A percentile compares a stretch with the other conserved stretches of the same genome.
Conservation (phyloP, 176 grass and related monocot species). For the Cenchrus fungigraminus region DNA sequence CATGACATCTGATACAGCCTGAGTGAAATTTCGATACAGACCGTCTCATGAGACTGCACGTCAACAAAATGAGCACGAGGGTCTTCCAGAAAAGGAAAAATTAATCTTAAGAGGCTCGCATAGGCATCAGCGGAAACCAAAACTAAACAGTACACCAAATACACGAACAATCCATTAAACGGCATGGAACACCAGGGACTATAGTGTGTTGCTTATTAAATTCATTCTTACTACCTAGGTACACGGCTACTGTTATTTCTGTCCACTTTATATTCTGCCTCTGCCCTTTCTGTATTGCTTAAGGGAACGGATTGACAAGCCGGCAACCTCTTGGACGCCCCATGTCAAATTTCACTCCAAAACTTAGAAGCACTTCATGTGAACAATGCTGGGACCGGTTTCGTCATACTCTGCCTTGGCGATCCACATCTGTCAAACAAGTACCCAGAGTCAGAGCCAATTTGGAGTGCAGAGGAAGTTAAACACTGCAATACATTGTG, state of each 20-base stretch:
- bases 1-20: no score
- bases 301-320: not conserved
- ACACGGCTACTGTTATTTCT: slow-evolving; percentile 1
- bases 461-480: not conserved
- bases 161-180: not conserved
- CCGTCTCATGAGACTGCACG: no score
- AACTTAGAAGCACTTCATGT: slow-evolving; percentile 83
- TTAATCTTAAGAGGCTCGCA: not conserved
- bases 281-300: not conserved
- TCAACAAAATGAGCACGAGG: no score
- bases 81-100: no score
- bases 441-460: not conserved
- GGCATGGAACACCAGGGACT: not conserved
- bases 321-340: not conserved
- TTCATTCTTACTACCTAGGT: not conserved
- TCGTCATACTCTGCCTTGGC: slow-evolving; percentile 85
- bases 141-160: not conserved
- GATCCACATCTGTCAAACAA: slow-evolving; percentile 79
- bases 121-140: not conserved
- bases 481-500: not conserved
- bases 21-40: no score
- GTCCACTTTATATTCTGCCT: not conserved
- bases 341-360: not conserved
- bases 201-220: not conserved
- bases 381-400: slow-evolving; percentile 70